A percentile compares a stretch with the other conserved stretches of the same genome.
Evolutionary conservation across 2,329 filamentous ascomycete genomes (phyloP).

Genomic region (Fusarium subglutinans): DNA sequence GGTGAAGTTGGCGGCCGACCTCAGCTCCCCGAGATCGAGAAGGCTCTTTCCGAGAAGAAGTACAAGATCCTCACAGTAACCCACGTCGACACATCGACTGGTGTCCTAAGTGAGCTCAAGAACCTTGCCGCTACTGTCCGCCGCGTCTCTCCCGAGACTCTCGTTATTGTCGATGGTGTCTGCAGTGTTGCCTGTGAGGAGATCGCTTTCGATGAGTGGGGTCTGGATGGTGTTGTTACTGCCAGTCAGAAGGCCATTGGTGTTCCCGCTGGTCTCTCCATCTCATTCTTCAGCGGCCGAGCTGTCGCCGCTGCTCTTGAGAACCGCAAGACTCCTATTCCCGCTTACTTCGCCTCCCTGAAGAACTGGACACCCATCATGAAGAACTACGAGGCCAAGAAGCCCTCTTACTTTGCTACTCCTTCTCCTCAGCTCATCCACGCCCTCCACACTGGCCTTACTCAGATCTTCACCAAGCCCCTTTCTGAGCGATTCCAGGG

Average conservation of each 20-base stretch:
- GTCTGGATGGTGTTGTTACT: conserved; percentile 90
- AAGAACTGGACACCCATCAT: conserved; percentile 99
- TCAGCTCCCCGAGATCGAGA: conserved; percentile 86
- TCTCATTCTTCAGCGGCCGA: conserved; percentile 90
- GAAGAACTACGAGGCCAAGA: conserved; percentile 98
- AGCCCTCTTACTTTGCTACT: conserved; percentile 97
- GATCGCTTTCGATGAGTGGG: conserved; percentile 95
- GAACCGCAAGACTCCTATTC: conserved; percentile 80
- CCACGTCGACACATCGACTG: conserved; percentile 97
- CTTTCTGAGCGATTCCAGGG: conserved; percentile 83
- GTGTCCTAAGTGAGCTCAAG: conserved; percentile 92
- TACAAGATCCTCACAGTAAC: conserved; percentile 97
- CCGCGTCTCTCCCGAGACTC: conserved; percentile 86
- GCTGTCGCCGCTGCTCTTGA: conserved; percentile 81
- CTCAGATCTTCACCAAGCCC: conserved; percentile 83
- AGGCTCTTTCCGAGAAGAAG: conserved; percentile 86
- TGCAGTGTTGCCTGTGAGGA: conserved; percentile 97
- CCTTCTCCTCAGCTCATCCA: conserved; percentile 93
- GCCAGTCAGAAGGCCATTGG: conserved; percentile 98
- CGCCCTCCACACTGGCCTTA: conserved; percentile 88
- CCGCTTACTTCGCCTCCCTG: conserved; percentile 94
- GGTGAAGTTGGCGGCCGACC: conserved; percentile 89
- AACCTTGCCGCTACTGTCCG: conserved; percentile 83
- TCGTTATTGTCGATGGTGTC: conserved; percentile 93
- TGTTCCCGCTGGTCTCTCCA: conserved; percentile 91